phyloP scores from a whole-genome alignment of 2,329 filamentous ascomycete species.

The Sporothrix curviconia region DNA sequence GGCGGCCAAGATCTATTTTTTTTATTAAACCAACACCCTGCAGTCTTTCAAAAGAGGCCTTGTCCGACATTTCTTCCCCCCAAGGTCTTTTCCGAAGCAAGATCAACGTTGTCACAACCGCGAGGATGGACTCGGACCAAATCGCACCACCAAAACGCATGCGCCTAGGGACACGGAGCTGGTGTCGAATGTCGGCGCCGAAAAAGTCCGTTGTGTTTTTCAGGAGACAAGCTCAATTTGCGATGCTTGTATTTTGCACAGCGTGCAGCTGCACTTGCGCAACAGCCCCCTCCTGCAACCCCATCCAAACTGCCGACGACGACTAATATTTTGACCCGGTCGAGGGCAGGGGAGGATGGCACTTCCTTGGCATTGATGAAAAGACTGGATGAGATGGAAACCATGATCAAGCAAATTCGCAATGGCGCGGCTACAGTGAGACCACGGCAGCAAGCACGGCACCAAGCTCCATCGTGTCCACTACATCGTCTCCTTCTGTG shows the following conservation, averaged over 20 bases:
- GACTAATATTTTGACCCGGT: neutral
- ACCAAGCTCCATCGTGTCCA: no score
- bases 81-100: no score
- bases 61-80: no score
- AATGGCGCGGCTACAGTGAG: neutral
- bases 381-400: conserved; percentile 24
- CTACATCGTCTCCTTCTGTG: no score
- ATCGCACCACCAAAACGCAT: conserved; percentile 22
- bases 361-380: conserved; percentile 14
- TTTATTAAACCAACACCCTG: no score
- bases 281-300: conserved; percentile 24
- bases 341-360: neutral
- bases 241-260: conserved; percentile 38
- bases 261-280: conserved; percentile 38
- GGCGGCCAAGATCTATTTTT: no score
- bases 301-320: neutral
- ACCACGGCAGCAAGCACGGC: no score
- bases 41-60: no score
- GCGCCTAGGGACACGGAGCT: conserved; percentile 30
- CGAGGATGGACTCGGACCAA: conserved; percentile 1
- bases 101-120: no score
- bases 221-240: conserved; percentile 32
- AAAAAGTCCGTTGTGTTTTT: conserved; percentile 43
- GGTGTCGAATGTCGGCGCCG: conserved; percentile 39
- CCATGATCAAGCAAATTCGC: conserved; percentile 21